These are phyloP conservation scores for Bruguiera parviflora DNA, from an alignment of 345 rosid species.

Conservation along the genomic window DNA sequence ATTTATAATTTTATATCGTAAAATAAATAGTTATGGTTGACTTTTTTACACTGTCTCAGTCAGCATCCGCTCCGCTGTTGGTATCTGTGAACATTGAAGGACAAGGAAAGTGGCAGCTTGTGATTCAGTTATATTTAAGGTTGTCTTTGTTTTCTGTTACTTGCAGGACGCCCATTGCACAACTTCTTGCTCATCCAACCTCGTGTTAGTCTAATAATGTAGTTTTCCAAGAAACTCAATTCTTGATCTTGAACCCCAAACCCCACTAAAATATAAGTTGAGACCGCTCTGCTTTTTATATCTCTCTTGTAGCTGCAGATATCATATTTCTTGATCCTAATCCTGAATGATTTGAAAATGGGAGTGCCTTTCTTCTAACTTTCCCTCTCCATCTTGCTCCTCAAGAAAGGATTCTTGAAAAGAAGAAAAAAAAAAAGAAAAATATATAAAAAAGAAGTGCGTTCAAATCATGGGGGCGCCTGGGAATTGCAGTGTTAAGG, in stretches of 20 bases:
- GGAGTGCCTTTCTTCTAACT: constrained; percentile 17
- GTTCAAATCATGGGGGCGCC: background rate
- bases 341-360: constrained; percentile 22
- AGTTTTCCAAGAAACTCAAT: background rate
- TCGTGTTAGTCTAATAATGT: constrained; percentile 16
- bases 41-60: background rate
- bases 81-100: constrained; percentile 23
- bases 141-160: constrained; percentile 2
- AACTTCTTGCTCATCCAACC: constrained; percentile 3
- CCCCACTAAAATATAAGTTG: too few species aligned
- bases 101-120: constrained; percentile 28
- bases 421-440: background rate
- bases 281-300: constrained; percentile 1
- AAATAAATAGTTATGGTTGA: background rate
- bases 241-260: constrained; percentile 1
- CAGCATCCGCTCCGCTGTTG: background rate
- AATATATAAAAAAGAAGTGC: background rate
- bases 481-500: constrained; percentile 27
- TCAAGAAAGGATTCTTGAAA: background rate
- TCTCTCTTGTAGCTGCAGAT: constrained; percentile 5
- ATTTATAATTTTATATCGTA: too few species aligned
- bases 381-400: background rate
- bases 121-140: background rate
- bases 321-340: constrained; percentile 21
- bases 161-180: background rate